phyloP scores from a whole-genome alignment of 2,329 filamentous ascomycete species.

The Epichloe baconii region DNA sequence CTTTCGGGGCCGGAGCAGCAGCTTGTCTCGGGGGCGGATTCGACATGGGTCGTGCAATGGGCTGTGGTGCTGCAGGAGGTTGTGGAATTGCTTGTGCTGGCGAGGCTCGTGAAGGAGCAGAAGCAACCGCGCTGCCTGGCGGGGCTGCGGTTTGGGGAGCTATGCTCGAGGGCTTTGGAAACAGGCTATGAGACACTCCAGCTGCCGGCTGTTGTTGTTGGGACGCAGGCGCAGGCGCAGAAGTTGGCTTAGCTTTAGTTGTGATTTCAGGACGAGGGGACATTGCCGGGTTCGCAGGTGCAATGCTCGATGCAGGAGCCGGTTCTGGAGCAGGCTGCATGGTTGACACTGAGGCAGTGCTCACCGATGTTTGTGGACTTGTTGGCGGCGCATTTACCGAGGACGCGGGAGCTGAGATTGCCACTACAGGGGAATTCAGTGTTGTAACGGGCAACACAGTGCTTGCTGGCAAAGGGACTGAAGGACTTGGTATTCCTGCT shows the following conservation, averaged over 20 bases:
- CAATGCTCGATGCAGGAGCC: background rate
- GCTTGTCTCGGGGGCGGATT: conserved; percentile 12
- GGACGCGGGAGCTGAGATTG: background rate
- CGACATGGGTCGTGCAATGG: conserved; percentile 11
- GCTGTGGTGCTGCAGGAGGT: conserved; percentile 12
- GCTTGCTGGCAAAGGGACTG: conserved; percentile 1
- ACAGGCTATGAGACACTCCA: background rate
- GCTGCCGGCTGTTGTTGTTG: background rate
- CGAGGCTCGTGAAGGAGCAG: conserved; percentile 2
- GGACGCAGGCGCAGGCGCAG: background rate
- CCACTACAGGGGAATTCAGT: background rate
- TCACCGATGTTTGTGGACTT: background rate
- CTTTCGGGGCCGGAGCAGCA: conserved; percentile 8
- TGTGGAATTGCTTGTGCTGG: conserved; percentile 7
- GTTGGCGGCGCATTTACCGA: background rate
- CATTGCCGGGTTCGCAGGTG: conserved; percentile 9
- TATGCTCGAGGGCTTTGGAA: background rate
- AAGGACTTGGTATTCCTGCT: conserved; percentile 9
- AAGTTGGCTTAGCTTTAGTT: background rate
- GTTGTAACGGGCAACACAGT: background rate
- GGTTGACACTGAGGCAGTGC: background rate
- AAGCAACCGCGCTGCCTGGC: background rate
- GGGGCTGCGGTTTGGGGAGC: conserved; percentile 3
- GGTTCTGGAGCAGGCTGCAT: background rate
- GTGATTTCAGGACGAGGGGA: conserved; percentile 5